Base-by-base conservation (phyloP, 2,329 filamentous ascomycete genomes). In the Samsoniella hepiali region DNA sequence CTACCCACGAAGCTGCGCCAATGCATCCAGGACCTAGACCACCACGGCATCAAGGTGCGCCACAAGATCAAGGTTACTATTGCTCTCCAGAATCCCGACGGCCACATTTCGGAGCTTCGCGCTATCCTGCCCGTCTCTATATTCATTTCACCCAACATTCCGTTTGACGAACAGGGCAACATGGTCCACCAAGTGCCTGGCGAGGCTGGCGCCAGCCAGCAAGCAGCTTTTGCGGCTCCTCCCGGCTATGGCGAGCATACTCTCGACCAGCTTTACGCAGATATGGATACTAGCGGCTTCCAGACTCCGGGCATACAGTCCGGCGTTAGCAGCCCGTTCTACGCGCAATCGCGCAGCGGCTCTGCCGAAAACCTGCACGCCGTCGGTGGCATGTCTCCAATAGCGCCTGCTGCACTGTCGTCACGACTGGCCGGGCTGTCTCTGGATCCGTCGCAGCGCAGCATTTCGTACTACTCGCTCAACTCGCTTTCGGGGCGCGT, bases 41-140 rank as follows among this genome's bases (percentile, higher is more conserved):
- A 89, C 29, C 88, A 91, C 69, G 91, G 91, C 58, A 96, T 99
- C 78, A 97, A 95, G 75, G 85, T 98, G 59, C 85, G 91, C 63
- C 95, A 99, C 76, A 96, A 96, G 78, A 84, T 98, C 68, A 94
- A 94, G 78, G 84, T 98, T 71, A 92, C 91, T 57, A 89, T 98
- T 65, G 91, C 94, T 54, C 84, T 99, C 45, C 90, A 93, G 75
- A 98, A 99, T 70, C 94, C 95, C 0, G 95, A 99, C 73, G 94
- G 93, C 0, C 95, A 98, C 72, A 84, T 93, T 62, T 97, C 93
- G 63, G 94, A 98, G 87, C 85, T 97, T 59, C 89, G 94, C 59
- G 94, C 94, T 54, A 95, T 93, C 49, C 85, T 98, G 38, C 93
- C 95, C 1, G 85, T 98, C 17, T 92, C 92, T 62, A 88, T 99